Conservation (phyloP, 352 stramenopile species). For the Globisporangium middletonii region DNA sequence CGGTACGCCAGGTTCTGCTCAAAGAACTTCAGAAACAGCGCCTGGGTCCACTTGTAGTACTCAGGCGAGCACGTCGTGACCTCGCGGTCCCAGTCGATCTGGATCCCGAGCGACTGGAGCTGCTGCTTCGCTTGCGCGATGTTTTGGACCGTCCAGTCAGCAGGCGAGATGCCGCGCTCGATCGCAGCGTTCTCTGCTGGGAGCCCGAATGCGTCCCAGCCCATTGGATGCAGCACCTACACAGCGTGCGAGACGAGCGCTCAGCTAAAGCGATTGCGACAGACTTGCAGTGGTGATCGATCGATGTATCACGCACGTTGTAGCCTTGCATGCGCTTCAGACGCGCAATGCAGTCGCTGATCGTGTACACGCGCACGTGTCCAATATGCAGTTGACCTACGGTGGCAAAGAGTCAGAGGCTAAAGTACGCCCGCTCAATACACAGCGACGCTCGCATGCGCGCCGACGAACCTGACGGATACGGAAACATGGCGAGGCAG, state of each 20-base stretch:
- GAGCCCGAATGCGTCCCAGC: constrained; percentile 99
- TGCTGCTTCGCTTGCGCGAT: constrained; percentile 97
- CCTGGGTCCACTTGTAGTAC: constrained; percentile 99
- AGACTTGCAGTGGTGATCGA: not conserved
- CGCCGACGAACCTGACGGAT: constrained; percentile 87
- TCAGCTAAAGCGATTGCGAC: not conserved
- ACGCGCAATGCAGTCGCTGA: constrained; percentile 97
- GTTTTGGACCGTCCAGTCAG: constrained; percentile 94
- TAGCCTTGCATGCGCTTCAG: constrained; percentile 97
- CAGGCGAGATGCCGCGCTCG: constrained; percentile 94
- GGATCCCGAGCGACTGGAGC: constrained; percentile 95
- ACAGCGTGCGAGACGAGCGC: not conserved
- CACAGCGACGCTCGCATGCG: not conserved
- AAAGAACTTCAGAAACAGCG: constrained; percentile 98
- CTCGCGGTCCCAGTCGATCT: constrained; percentile 97
- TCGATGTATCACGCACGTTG: constrained; percentile 45
- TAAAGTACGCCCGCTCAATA: not conserved
- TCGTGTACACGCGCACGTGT: constrained; percentile 99
- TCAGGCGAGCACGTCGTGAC: constrained; percentile 94
- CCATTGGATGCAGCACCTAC: constrained; percentile 97
- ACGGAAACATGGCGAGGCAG: constrained; percentile 98
- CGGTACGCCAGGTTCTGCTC: constrained; percentile 94
- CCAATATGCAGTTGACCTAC: constrained; percentile 95
- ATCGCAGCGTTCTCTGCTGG: constrained; percentile 99
- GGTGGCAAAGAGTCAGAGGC: not conserved